Conservation (phyloP, 2,329 filamentous ascomycete species). For the Ophiobolus disseminans region DNA sequence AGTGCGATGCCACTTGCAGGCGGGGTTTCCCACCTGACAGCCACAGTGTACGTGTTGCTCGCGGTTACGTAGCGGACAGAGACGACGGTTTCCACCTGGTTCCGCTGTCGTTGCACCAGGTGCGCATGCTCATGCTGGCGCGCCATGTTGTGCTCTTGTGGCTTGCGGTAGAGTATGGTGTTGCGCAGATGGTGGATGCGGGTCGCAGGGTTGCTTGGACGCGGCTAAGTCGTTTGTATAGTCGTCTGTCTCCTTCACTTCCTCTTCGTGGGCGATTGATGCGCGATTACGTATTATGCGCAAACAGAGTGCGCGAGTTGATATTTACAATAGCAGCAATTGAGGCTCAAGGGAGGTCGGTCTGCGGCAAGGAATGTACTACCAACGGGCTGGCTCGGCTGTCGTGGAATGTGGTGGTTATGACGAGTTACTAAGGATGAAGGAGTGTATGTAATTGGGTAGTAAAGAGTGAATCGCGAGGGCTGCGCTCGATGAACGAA, state of each 20-base stretch:
- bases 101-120: conserved; percentile 39
- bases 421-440: conserved; percentile 42
- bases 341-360: conserved; percentile 32
- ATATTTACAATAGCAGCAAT: conserved; percentile 30
- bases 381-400: conserved; percentile 16
- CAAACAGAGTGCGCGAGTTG: conserved; percentile 20
- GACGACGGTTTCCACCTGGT: conserved; percentile 43
- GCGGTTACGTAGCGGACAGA: conserved; percentile 61
- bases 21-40: conserved; percentile 40
- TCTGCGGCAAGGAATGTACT: conserved; percentile 41
- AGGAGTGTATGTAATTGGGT: conserved; percentile 36
- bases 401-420: conserved; percentile 35
- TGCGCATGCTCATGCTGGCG: conserved; percentile 37
- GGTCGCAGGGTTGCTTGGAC: neutral
- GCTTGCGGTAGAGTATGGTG: conserved; percentile 6
- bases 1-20: too few species aligned
- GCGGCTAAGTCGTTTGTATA: neutral
- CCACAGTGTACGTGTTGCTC: conserved; percentile 59
- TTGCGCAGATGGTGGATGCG: neutral
- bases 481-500: conserved; percentile 48
- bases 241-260: conserved; percentile 14
- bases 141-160: conserved; percentile 21
- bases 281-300: conserved; percentile 33
- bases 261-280: conserved; percentile 15
- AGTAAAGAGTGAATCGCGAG: conserved; percentile 46